Evolutionary conservation across 1,284 basidiomycete genomes (phyloP).

Genomic region (Bondarzewia mesenterica): DNA sequence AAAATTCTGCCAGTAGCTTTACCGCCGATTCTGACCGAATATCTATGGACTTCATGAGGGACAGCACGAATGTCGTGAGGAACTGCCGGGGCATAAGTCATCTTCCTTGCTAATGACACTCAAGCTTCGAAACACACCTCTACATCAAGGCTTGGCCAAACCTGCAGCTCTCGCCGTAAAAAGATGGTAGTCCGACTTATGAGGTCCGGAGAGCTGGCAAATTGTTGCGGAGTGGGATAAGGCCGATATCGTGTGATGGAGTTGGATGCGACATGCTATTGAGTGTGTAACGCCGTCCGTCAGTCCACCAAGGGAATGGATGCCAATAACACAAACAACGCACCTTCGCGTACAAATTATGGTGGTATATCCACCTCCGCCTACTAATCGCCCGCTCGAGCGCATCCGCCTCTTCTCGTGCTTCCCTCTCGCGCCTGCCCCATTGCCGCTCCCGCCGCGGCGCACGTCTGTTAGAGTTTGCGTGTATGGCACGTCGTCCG

Average conservation of each 20-base stretch:
- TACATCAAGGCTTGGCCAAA: constrained; percentile 78
- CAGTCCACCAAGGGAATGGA: no score
- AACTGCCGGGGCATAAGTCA: constrained; percentile 33
- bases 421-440: constrained; percentile 33
- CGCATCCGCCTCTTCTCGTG: constrained; percentile 42
- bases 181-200: constrained; percentile 72
- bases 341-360: constrained; percentile 76
- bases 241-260: constrained; percentile 73
- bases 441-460: constrained; percentile 44
- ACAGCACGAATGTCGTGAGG: constrained; percentile 72
- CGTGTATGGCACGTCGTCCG: constrained; percentile 19
- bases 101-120: not conserved
- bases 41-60: constrained; percentile 81
- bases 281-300: no score
- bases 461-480: constrained; percentile 18
- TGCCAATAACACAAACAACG: constrained; percentile 12
- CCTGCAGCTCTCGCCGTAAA: constrained; percentile 73
- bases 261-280: constrained; percentile 89
- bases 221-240: constrained; percentile 74
- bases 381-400: constrained; percentile 57
- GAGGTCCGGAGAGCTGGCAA: constrained; percentile 63
- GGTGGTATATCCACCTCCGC: constrained; percentile 62
- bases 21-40: constrained; percentile 82
- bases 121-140: constrained; percentile 43
- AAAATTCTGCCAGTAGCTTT: constrained; percentile 74